Conservation (phyloP, 371 early-diverging fungal genomes). For the Actinomortierella ambigua region DNA sequence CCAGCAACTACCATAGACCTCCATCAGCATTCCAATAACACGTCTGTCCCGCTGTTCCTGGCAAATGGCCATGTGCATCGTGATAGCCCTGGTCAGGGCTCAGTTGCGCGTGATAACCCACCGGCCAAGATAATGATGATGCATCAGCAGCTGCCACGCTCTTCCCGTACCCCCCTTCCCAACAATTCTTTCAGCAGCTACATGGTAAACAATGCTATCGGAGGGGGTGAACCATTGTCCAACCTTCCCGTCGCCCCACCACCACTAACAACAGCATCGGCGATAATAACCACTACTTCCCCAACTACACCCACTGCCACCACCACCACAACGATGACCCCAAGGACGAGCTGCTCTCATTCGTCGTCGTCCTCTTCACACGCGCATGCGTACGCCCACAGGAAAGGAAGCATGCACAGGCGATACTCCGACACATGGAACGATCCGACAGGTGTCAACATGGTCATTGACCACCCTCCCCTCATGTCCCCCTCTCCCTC, state of each 20-base stretch:
- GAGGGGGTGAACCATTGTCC: not conserved
- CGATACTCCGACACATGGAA: too few relatives aligned
- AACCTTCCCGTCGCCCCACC: not conserved
- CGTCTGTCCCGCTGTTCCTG: too few relatives aligned
- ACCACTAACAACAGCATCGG: not conserved
- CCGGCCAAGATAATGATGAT: too few relatives aligned
- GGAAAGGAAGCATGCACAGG: too few relatives aligned
- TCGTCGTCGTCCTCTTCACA: not conserved
- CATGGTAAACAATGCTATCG: conserved; percentile 1
- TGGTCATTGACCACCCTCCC: not conserved
- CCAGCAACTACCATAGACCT: too few relatives aligned
- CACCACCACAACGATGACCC: not conserved
- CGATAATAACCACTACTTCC: conserved; percentile 3
- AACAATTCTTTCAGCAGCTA: conserved; percentile 5
- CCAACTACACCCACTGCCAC: conserved; percentile 15
- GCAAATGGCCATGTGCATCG: too few relatives aligned
- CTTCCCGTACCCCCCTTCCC: conserved; percentile 1
- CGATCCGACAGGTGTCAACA: not conserved
- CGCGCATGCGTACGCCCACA: not conserved
- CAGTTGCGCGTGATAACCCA: too few relatives aligned
- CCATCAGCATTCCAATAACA: too few relatives aligned
- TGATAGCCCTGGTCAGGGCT: too few relatives aligned
- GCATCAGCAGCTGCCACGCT: not conserved
- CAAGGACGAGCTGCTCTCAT: not conserved
- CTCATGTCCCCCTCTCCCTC: conserved; percentile 3